Percentiles rank a stretch among this genome's conserved stretches.
These are phyloP conservation scores for Suillus subalutaceus DNA, from an alignment of 768 basidiomycete genomes.

Conservation along the genomic window DNA sequence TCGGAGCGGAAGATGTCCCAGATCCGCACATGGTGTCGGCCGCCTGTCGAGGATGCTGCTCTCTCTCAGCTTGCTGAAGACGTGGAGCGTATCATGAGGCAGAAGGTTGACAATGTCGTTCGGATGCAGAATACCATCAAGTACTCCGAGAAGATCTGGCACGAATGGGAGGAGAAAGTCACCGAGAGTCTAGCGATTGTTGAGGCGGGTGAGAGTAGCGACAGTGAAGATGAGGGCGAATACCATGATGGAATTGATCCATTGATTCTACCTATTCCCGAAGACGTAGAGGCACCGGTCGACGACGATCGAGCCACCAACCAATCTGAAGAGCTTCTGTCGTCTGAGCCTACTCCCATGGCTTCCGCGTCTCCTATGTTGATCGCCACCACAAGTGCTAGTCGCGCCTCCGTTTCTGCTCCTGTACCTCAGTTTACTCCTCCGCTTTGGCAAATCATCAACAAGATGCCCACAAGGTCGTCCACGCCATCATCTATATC, in stretches of 20 bases:
- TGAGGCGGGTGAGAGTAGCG: conserved; percentile 57
- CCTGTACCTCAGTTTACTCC: conserved; percentile 48
- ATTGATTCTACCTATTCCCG: conserved; percentile 18
- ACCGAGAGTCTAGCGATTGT: conserved; percentile 62
- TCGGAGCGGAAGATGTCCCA: conserved; percentile 87
- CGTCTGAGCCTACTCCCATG: conserved; percentile 72
- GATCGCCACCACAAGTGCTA: conserved; percentile 23
- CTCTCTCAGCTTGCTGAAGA: conserved; percentile 83
- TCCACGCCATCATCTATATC: conserved; percentile 90
- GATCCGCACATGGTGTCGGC: conserved; percentile 86
- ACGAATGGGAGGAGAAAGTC: conserved; percentile 94
- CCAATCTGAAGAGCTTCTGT: conserved; percentile 32
- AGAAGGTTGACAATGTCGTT: conserved; percentile 93
- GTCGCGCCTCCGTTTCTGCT: conserved; percentile 31
- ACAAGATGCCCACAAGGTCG: conserved; percentile 69
- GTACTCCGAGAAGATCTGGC: conserved; percentile 95
- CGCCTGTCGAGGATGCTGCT: conserved; percentile 83
- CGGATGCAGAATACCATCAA: conserved; percentile 97
- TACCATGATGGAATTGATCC: conserved; percentile 33
- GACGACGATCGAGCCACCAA: conserved; percentile 14
- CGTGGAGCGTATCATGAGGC: conserved; percentile 84
- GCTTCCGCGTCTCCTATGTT: conserved; percentile 52
- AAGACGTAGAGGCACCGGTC: conserved; percentile 25
- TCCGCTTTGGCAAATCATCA: conserved; percentile 42
- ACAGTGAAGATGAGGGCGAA: conserved; percentile 46